phyloP scores from a whole-genome alignment of 441 rosid species.

The Breynia disticha region DNA sequence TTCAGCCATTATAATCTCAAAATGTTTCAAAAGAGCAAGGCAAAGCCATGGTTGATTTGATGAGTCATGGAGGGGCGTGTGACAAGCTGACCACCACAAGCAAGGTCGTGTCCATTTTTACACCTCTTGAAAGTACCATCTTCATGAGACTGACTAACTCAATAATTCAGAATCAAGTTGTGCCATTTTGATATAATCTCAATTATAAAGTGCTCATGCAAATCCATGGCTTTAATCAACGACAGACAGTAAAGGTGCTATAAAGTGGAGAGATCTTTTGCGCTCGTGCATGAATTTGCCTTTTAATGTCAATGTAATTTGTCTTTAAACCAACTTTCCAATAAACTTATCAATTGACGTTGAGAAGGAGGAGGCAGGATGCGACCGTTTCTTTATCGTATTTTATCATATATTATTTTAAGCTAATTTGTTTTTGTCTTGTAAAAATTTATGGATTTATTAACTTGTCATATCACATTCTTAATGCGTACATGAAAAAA shows the following conservation, averaged over 20 bases:
- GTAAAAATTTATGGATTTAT: too few species aligned
- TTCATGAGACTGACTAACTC: not conserved
- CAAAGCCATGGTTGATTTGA: slow-evolving; percentile 13
- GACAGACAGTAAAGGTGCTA: not conserved
- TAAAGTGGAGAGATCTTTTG: slow-evolving; percentile 3
- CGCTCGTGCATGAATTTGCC: slow-evolving; percentile 22
- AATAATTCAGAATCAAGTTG: slow-evolving; percentile 16
- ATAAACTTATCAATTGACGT: not conserved
- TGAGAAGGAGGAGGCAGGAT: too few species aligned
- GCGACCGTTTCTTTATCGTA: too few species aligned
- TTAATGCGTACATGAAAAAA: too few species aligned
- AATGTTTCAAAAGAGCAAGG: slow-evolving; percentile 18
- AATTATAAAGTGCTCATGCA: slow-evolving; percentile 18
- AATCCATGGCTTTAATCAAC: slow-evolving; percentile 10
- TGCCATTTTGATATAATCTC: slow-evolving; percentile 5
- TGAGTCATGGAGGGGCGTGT: slow-evolving; percentile 5
- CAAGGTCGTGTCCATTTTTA: slow-evolving; percentile 18
- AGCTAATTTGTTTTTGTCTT: too few species aligned
- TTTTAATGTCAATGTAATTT: slow-evolving; percentile 7
- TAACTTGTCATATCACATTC: too few species aligned
- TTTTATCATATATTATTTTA: too few species aligned
- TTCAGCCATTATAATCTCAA: slow-evolving; percentile 6
- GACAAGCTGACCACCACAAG: slow-evolving; percentile 23
- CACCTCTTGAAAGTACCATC: not conserved
- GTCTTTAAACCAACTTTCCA: slow-evolving; percentile 1